A percentile compares a stretch with the other conserved stretches of the same genome.
phyloP scores from a whole-genome alignment of 495 filamentous ascomycete species.

The Penicillium canariense region DNA sequence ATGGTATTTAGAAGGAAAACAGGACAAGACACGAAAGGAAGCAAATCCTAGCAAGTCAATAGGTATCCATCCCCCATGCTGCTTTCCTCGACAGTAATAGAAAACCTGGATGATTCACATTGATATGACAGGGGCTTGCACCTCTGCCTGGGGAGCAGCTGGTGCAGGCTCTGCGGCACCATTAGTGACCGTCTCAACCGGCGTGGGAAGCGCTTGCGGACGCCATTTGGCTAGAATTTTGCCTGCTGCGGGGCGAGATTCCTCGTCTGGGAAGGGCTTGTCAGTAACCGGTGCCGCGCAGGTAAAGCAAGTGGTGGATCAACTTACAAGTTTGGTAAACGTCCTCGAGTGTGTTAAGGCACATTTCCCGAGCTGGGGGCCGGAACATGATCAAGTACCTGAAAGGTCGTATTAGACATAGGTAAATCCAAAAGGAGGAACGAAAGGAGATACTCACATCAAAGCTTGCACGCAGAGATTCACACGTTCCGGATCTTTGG shows the following conservation, averaged over 20 bases:
- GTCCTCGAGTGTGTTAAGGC: conserved; percentile 77
- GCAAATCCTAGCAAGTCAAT: too few species aligned
- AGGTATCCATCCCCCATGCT: too few species aligned
- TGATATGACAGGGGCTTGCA: neutral
- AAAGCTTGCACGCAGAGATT: conserved; percentile 59
- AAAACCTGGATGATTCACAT: neutral
- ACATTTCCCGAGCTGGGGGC: conserved; percentile 77
- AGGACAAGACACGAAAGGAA: too few species aligned
- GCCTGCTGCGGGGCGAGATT: conserved; percentile 43
- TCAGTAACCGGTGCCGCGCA: neutral
- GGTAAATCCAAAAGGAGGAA: neutral
- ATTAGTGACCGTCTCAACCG: neutral
- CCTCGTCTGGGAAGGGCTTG: conserved; percentile 33
- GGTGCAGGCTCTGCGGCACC: neutral
- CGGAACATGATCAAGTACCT: conserved; percentile 83
- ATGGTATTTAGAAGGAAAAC: too few species aligned
- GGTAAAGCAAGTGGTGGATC: neutral
- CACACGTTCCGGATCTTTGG: conserved; percentile 81
- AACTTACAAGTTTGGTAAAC: conserved; percentile 68
- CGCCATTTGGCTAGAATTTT: conserved; percentile 47
- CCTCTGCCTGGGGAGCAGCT: neutral
- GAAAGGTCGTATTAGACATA: neutral
- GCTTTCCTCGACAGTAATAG: too few species aligned
- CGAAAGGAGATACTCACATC: conserved; percentile 43
- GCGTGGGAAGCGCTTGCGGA: conserved; percentile 21